These are phyloP conservation scores for Infundibulicybe gibba DNA, from an alignment of 768 basidiomycete genomes.

Conservation along the genomic window DNA sequence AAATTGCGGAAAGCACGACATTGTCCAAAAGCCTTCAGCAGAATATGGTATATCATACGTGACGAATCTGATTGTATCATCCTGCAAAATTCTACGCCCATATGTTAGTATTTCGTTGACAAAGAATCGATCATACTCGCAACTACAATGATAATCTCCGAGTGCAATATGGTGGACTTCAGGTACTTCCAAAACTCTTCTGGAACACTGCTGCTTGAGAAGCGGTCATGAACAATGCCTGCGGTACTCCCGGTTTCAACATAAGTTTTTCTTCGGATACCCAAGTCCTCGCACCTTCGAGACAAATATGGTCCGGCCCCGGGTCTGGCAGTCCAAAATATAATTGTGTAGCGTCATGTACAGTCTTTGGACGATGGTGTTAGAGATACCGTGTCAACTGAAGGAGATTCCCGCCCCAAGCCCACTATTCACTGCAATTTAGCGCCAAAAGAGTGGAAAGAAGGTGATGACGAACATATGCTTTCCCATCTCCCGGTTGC, in stretches of 20 bases:
- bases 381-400: conserved; percentile 59
- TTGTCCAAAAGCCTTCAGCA: conserved; percentile 65
- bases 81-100: conserved; percentile 78
- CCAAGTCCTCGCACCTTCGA: conserved; percentile 78
- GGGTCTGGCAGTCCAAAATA: conserved; percentile 79
- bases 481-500: conserved; percentile 45
- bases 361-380: conserved; percentile 89
- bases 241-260: conserved; percentile 20
- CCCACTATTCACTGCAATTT: conserved; percentile 49
- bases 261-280: conserved; percentile 38
- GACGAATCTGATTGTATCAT: conserved; percentile 56
- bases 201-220: conserved; percentile 89
- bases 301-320: conserved; percentile 52
- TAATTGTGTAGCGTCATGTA: conserved; percentile 74
- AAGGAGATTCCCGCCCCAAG: conserved; percentile 88
- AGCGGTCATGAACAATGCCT: conserved; percentile 78
- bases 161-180: conserved; percentile 54
- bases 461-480: conserved; percentile 52
- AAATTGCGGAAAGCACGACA: conserved; percentile 86
- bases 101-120: background rate
- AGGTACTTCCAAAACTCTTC: conserved; percentile 81
- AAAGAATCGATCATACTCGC: conserved; percentile 39
- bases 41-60: conserved; percentile 63
- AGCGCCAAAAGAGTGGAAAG: conserved; percentile 11
- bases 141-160: conserved; percentile 76